Evolutionary conservation across 1,139 yeast species (phyloP).

Genomic region (Arxiozyma telluris): DNA sequence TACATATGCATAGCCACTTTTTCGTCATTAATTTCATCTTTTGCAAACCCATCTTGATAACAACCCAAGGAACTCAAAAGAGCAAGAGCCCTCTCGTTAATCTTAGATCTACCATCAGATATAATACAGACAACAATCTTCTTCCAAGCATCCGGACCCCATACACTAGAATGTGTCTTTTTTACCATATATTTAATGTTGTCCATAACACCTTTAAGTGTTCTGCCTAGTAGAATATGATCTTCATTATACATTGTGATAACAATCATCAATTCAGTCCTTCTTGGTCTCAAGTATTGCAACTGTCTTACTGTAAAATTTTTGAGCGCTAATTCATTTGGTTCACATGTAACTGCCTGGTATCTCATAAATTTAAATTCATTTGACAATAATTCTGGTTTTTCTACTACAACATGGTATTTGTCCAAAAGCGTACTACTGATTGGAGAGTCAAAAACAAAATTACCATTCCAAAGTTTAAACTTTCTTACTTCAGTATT

Average conservation of each 20-base stretch:
- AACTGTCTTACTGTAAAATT: conserved; percentile 77
- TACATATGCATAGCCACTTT: conserved; percentile 87
- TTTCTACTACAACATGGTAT: conserved; percentile 33
- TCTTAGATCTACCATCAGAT: conserved; percentile 90
- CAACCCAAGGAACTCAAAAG: conserved; percentile 86
- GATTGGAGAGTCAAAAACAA: conserved; percentile 58
- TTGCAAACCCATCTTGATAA: conserved; percentile 90
- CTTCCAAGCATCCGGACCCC: conserved; percentile 92
- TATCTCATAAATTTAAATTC: conserved; percentile 74
- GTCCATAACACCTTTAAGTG: conserved; percentile 87
- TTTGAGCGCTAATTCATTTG: conserved; percentile 62
- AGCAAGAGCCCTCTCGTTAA: conserved; percentile 74
- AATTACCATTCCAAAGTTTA: conserved; percentile 44
- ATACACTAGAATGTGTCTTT: conserved; percentile 54
- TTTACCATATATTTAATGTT: conserved; percentile 78
- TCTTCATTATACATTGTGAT: conserved; percentile 94
- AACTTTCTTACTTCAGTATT: conserved; percentile 27
- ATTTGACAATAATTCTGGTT: conserved; percentile 46
- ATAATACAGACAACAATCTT: conserved; percentile 83
- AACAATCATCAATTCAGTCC: conserved; percentile 80
- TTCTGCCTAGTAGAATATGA: conserved; percentile 77
- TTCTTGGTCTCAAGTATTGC: conserved; percentile 56
- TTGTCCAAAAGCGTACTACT: conserved; percentile 47
- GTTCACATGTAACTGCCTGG: conserved; percentile 78
- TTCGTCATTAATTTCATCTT: conserved; percentile 78